Conservation (phyloP, 2,329 filamentous ascomycete genomes). For the Chaetomiaceae sp. region DNA sequence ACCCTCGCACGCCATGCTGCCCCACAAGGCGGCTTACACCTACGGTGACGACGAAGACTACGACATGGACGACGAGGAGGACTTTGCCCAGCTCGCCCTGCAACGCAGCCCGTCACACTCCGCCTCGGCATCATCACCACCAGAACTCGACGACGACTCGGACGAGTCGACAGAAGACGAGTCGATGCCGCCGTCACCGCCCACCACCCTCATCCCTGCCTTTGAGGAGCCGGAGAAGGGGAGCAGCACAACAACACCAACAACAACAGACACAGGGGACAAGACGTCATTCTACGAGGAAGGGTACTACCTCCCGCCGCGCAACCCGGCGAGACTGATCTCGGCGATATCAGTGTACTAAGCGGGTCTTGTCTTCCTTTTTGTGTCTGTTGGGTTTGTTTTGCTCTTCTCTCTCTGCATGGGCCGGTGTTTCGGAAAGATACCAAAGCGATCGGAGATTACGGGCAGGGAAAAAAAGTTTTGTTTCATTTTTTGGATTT, state of each 20-base stretch:
- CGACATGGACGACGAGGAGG: conserved; percentile 51
- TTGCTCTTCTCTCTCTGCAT: conserved; percentile 21
- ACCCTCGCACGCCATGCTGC: conserved; percentile 32
- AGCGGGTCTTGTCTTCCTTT: conserved; percentile 2
- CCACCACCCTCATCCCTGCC: conserved; percentile 49
- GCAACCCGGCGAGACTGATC: conserved; percentile 47
- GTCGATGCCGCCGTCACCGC: conserved; percentile 66
- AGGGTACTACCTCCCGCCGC: conserved; percentile 49
- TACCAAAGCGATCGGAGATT: conserved; percentile 17
- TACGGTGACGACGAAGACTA: conserved; percentile 1
- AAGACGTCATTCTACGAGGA: conserved; percentile 45
- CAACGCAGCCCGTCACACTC: conserved; percentile 64
- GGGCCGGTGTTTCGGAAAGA: conserved; percentile 29
- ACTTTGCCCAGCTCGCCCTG: conserved; percentile 60
- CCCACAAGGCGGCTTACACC: conserved; percentile 31
- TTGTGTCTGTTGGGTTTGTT: conserved; percentile 11
- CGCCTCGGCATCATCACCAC: conserved; percentile 61
- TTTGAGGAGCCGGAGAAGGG: conserved; percentile 56
- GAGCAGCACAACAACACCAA: conserved; percentile 31
- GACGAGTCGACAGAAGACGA: conserved; percentile 71
- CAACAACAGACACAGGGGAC: conserved; percentile 32
- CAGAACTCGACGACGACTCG: conserved; percentile 65
- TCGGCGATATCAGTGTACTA: conserved; percentile 56
- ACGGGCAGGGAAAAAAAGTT: conserved; percentile 10
- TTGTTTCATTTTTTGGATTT: conserved; percentile 1